Evolutionary conservation across 2,329 filamentous ascomycete species (phyloP), one percentile per base, ranked within the genome.

Genomic region (Arthrobotrys conoides): DNA sequence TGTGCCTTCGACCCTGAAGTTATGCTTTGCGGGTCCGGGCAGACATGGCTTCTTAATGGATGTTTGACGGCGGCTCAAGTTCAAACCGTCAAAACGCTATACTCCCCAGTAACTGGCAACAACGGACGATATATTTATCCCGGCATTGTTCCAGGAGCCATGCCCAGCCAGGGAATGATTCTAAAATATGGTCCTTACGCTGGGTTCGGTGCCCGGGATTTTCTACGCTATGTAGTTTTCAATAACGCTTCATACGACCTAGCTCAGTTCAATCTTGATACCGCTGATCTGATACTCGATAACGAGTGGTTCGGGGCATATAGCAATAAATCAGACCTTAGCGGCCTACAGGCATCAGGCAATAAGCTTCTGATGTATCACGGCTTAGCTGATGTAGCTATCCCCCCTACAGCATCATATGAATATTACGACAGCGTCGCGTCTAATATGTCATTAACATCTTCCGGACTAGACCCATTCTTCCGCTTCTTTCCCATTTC

Each of bases 321-420:
- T 16, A 84, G 83, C 6, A 84, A 84, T 68, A 79, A 83, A 2
- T 84, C 84, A 5, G 83, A 86, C 33, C 82, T 87, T 3, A 81
- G 84, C 0, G 72, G 78, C 0, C 86, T 86, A 81, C 82, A 83
- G 10, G 80, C 83, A 10, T 83, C 83, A 2, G 86, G 86, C 4
- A 83, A 85, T 14, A 87, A 86, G 81, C 83, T 87, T 16, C 53
- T 88, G 6, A 83, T 86, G 81, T 88, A 87, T 81, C 87, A 88
- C 72, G 87, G 87, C 0, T 82, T 63, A 0, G 27, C 51, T 3
- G 71, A 75, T 16, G n/a, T 49, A 4, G 0, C 51, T 0, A 20
- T 75, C 2, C 46, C 18, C 1, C 51, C 63, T 2, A 53, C 18
- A 14, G 16, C 10, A 3, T 51, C 71, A 0, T 68, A 61, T 41